Conservation (phyloP, 305 asterid genomes). For the Fraxinus latifolia region DNA sequence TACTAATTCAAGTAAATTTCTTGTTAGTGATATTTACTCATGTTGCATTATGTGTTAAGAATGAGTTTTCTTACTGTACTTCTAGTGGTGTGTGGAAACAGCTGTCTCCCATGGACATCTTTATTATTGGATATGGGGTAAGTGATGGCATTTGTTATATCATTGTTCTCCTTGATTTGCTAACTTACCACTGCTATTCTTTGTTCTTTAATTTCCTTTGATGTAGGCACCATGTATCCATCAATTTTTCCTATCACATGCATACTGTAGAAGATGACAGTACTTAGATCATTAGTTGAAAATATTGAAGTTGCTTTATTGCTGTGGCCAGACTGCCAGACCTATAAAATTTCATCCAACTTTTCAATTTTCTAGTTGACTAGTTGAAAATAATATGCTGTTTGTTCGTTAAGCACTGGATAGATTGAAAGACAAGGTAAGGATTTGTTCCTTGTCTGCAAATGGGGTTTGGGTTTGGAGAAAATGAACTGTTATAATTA, state of each 20-base stretch:
- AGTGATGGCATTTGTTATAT: conserved; percentile 32
- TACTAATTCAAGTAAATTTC: conserved; percentile 15
- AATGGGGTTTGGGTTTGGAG: conserved; percentile 20
- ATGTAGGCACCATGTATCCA: not conserved
- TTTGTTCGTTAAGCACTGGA: not conserved
- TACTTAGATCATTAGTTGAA: not conserved
- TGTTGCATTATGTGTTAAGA: conserved; percentile 18
- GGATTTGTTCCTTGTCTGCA: not conserved
- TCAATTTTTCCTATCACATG: conserved; percentile 15
- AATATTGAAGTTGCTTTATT: not conserved
- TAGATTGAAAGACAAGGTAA: not conserved
- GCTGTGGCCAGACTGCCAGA: conserved; percentile 1
- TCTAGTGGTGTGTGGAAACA: conserved; percentile 87
- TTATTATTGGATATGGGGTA: conserved; percentile 96
- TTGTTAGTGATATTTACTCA: conserved; percentile 13
- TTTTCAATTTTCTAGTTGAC: not conserved
- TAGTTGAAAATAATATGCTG: not conserved
- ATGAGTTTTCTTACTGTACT: conserved; percentile 13
- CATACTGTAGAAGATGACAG: conserved; percentile 6
- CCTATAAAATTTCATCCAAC: not conserved
- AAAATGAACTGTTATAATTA: not conserved
- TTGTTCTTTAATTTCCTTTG: conserved; percentile 19
- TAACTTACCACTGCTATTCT: conserved; percentile 14
- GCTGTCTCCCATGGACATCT: conserved; percentile 79
- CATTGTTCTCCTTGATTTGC: conserved; percentile 11